Base-by-base conservation (phyloP, 1,284 basidiomycete genomes). In the Cryptococcus hybrid region DNA sequence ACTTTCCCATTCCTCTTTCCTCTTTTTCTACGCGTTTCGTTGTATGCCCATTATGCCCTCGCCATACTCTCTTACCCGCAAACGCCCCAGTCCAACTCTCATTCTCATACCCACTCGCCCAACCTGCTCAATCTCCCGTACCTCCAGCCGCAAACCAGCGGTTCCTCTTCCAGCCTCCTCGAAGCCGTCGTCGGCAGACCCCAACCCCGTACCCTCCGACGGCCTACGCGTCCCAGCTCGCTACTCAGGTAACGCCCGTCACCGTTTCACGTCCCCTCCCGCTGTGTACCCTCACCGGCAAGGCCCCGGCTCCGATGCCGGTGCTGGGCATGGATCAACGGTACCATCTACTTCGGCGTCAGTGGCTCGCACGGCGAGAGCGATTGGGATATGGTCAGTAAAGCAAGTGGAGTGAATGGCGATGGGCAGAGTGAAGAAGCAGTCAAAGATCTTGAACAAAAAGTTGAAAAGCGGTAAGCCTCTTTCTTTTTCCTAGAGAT, bases 401-500 rank as follows among this genome's bases (percentile, higher is more conserved):
- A 67, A 51, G 61, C 64, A 3, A 64, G 61, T 42, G 55, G 51
- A 24, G 47, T 36, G 48, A n/a, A 15, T 7, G 48, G 63, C 7
- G 55, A 42, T 5, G 58, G 53, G 46, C 45, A 52, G 8, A 52
- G 47, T 12, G 66, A 62, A 43, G 64, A 63, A 52, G 64, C 61
- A 37, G 70, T 76, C n/a, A 57, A 65, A 30, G 70, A 72, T 59
- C 59, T 76, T n/a, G 62, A 71, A 62, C 63, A 67, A 54, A 72
- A 70, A 62, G 70, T 76, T 5, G 66, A 70, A 56, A 72, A 72
- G 61, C 62, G 72, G 74, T 76, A 44, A 55, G 72, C 61, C 48
- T 30, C 30, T 30, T 30, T 30, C 30, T 30, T 4, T 30, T 30
- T 30, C 30, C 30, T 13, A 12, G 24, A 12, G 34, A 15, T 12